Evolutionary conservation across 139 green algal species (phyloP).

Genomic region (Parachlorella kessleri): DNA sequence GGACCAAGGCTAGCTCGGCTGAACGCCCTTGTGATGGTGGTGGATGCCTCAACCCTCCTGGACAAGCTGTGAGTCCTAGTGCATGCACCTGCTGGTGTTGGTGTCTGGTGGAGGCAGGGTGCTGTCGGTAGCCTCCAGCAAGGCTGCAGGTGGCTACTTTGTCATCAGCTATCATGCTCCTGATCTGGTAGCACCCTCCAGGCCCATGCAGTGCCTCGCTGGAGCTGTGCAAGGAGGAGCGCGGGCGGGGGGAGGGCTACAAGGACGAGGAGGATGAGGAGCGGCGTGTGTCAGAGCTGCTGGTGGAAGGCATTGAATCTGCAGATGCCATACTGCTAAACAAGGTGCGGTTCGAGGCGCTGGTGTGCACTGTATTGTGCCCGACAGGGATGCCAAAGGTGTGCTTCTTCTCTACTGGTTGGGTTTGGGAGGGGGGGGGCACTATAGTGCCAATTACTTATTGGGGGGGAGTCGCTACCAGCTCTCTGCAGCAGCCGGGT

Average conservation of each 20-base stretch:
- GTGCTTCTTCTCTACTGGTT: too few relatives aligned
- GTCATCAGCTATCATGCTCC: too few relatives aligned
- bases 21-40: slow-evolving; percentile 61
- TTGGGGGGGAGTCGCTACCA: too few relatives aligned
- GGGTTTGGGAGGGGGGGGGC: too few relatives aligned
- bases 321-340: slow-evolving; percentile 74
- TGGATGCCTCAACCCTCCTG: slow-evolving; percentile 67
- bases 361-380: too few relatives aligned
- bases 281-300: slow-evolving; percentile 64
- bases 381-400: too few relatives aligned
- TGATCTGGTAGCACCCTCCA: too few relatives aligned
- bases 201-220: too few relatives aligned
- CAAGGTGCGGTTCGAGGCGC: slow-evolving; percentile 48
- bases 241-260: slow-evolving; percentile 27
- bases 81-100: too few relatives aligned
- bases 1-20: slow-evolving; percentile 18
- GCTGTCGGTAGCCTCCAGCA: not conserved
- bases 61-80: slow-evolving; percentile 37
- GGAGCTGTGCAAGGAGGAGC: slow-evolving; percentile 47
- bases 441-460: too few relatives aligned
- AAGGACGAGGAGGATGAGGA: slow-evolving; percentile 41
- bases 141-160: not conserved
- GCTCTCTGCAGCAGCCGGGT: too few relatives aligned
- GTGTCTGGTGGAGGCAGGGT: too few relatives aligned
- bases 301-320: slow-evolving; percentile 71